These are phyloP conservation scores for Beauveria sp. DNA, from an alignment of 2,329 filamentous ascomycete genomes.

Conservation along the genomic window DNA sequence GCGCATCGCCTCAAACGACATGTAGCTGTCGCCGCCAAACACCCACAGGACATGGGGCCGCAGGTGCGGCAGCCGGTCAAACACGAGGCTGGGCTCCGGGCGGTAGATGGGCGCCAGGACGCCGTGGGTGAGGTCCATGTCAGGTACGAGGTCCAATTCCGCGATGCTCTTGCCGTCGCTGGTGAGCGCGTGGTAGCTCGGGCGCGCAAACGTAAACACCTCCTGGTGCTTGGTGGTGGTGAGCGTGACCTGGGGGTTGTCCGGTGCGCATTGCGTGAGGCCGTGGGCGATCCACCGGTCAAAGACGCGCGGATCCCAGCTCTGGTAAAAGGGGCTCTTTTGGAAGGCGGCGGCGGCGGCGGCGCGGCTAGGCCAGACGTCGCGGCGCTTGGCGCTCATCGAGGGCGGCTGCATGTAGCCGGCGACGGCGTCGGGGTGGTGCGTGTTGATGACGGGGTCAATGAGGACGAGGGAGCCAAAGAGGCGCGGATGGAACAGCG, in stretches of 20 bases:
- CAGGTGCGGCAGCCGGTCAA: conserved; percentile 49
- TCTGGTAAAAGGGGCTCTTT: conserved; percentile 61
- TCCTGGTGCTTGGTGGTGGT: conserved; percentile 75
- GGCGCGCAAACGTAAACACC: conserved; percentile 65
- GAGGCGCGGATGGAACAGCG: conserved; percentile 73
- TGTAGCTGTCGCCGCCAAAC: conserved; percentile 52
- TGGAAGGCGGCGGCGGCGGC: conserved; percentile 61
- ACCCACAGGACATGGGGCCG: conserved; percentile 62
- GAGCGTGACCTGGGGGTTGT: conserved; percentile 53
- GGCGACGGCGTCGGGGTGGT: conserved; percentile 31
- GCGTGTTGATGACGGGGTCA: conserved; percentile 69
- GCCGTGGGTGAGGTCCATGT: conserved; percentile 36
- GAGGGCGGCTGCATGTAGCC: conserved; percentile 34
- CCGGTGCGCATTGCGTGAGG: conserved; percentile 52
- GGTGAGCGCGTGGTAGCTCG: conserved; percentile 42
- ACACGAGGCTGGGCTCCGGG: conserved; percentile 51
- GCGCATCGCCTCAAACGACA: conserved; percentile 44
- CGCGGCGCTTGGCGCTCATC: conserved; percentile 64
- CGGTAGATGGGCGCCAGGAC: conserved; percentile 54
- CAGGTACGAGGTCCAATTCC: conserved; percentile 33
- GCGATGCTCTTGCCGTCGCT: conserved; percentile 29
- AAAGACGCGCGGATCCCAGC: conserved; percentile 76
- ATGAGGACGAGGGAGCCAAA: conserved; percentile 68
- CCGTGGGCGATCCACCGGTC: conserved; percentile 57
- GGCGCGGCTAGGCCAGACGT: conserved; percentile 70